Percentiles rank a stretch among this genome's conserved stretches.
phyloP scores from a whole-genome alignment of 352 stramenopile genomes.

The Phytophthora hibernalis region DNA sequence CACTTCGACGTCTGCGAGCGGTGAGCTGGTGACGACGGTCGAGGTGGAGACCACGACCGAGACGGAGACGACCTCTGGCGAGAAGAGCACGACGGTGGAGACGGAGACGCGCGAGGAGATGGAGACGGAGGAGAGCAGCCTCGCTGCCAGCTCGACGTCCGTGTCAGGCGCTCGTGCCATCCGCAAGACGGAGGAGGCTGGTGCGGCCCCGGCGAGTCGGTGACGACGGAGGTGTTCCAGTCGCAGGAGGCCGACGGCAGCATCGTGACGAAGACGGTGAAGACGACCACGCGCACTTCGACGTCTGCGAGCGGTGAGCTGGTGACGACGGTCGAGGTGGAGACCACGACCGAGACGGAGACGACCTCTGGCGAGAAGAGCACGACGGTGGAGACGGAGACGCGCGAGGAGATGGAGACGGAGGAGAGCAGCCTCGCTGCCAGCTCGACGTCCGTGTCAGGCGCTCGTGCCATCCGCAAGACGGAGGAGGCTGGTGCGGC shows the following conservation, averaged over 20 bases:
- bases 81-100: slow-evolving; percentile 31
- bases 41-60: slow-evolving; percentile 29
- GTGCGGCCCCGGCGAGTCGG: slow-evolving; percentile 15
- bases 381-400: slow-evolving; percentile 19
- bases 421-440: slow-evolving; percentile 14
- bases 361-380: slow-evolving; percentile 11
- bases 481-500: slow-evolving; percentile 6
- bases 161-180: slow-evolving; percentile 11
- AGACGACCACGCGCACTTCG: slow-evolving; percentile 10
- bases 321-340: slow-evolving; percentile 22
- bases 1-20: slow-evolving; percentile 11
- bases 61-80: slow-evolving; percentile 23
- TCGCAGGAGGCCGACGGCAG: slow-evolving; percentile 20
- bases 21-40: slow-evolving; percentile 21
- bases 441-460: not conserved
- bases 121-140: slow-evolving; percentile 17
- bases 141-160: slow-evolving; percentile 6
- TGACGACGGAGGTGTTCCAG: slow-evolving; percentile 26
- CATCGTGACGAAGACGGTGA: slow-evolving; percentile 27
- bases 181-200: slow-evolving; percentile 13
- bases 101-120: slow-evolving; percentile 27
- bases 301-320: slow-evolving; percentile 18
- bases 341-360: slow-evolving; percentile 22
- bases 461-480: not conserved
- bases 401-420: slow-evolving; percentile 12